Base-by-base conservation (phyloP, 768 basidiomycete genomes). In the Lentinula edodes region DNA sequence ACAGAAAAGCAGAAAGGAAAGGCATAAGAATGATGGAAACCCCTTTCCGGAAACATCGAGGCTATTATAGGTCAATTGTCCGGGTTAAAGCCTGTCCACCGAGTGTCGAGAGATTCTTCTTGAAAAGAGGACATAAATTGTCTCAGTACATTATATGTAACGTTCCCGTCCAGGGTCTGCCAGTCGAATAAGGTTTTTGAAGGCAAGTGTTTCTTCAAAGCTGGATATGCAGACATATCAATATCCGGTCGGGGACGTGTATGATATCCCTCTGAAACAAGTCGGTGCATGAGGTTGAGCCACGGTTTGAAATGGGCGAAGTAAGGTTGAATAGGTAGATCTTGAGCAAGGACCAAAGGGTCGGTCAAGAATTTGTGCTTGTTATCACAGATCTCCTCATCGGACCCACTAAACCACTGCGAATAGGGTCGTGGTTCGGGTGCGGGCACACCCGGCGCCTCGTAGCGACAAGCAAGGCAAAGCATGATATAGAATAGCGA, bases 401-500 rank as follows among this genome's bases (percentile, higher is more conserved):
- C 53, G 5, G 15, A 39, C n/a, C 38, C 53, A 7, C 35, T 16
- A 12, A 54, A 54, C 53, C 53, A 54, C 10, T 20, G 13, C 1
- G 35, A 18, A 20, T 38, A 54, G 5, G 34, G 18, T 23, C 45
- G 35, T 20, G 35, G 53, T n/a, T 54, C 35, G 13, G 35, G 7
- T n/a, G 35, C 12, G 9, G 12, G 18, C 1, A 38, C 41, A 16
- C 41, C 41, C 2, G 41, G 56, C 5, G 4, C 5, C 6, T 23
- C 12, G 10, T 58, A 58, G n/a, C 56, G 56, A 34, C 56, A 42
- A 43, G 56, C 41, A 16, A 58, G 9, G 34, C 56, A 58, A 46
- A 58, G 51, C 15, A 52, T 50, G 10, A 63, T 50, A 38, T 60
- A 63, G 52, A 60, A 52, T 20, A 63, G 5, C 13, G 62, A 63